Base-by-base conservation (phyloP, 2,329 filamentous ascomycete genomes). In the Cytospora paraplurivora region DNA sequence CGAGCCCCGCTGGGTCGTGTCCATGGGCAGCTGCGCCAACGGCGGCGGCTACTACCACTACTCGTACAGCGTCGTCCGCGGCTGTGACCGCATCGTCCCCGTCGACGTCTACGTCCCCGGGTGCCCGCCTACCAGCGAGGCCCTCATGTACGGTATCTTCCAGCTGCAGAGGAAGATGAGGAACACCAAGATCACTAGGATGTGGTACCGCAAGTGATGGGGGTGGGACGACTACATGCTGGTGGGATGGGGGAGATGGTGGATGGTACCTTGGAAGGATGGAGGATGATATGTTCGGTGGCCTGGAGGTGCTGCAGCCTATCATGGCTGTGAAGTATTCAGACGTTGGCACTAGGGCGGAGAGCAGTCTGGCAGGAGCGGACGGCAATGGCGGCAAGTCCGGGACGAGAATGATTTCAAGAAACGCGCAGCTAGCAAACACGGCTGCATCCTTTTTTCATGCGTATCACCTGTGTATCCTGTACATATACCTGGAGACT, bases 1-100 rank as follows among this genome's bases (percentile, higher is more conserved):
- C 35, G 92, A 96, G 37, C 92, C 92, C 19, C 85, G 90, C 73
- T 96, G 92, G 92, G 92, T 81, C 27, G 85, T 90, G 68, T 88
- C 84, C 69, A 90, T 90, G 87, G 88, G 88, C 7, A 87, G 82
- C 62, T 90, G 88, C 71, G 87, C 88, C 33, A 90, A 90, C 71
- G 87, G 88, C 27, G 88, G 88, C 62, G 88, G 88, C 15, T 90
- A 91, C 74, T 91, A 91, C 74, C 88, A 91, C 73, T 90, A 90
- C 75, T 88, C 85, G 71, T 91, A 91, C 75, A 83, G 79, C 57
- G 87, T 90, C 15, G 81, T 86, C 15, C 77, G 88, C 44, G 87
- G 87, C 0, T 87, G 86, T 65, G 88, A 90, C 73, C 76, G 87
- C 11, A 82, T 90, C 68, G 78, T 89, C 3, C 88, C 88, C 0